A percentile compares a stretch with the other conserved stretches of the same genome.
Evolutionary conservation across 306 rosid species (phyloP).

Genomic region (Erythrophleum fordii): DNA sequence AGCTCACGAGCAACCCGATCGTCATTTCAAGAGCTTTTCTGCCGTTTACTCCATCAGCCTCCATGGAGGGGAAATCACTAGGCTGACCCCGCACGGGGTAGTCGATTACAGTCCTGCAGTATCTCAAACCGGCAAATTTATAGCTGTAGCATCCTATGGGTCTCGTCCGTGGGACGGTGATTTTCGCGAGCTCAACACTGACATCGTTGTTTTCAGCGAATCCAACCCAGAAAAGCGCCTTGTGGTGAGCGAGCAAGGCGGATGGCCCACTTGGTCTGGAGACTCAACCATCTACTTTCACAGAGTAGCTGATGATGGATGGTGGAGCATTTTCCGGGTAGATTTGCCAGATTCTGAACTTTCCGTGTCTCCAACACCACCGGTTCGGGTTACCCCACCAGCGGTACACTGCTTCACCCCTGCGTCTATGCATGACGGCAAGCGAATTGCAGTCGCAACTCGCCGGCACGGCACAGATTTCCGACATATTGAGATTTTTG

Average conservation of each 20-base stretch:
- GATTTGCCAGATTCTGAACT: constrained; percentile 41
- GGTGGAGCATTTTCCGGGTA: constrained; percentile 82
- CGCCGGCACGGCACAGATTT: constrained; percentile 50
- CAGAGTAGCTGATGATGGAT: constrained; percentile 66
- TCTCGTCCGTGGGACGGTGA: constrained; percentile 74
- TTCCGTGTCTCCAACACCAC: constrained; percentile 6
- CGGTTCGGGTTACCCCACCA: constrained; percentile 70
- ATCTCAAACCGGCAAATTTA: constrained; percentile 58
- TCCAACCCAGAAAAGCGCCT: constrained; percentile 47
- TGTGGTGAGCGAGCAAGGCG: constrained; percentile 57
- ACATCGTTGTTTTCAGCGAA: constrained; percentile 56
- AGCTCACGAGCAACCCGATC: constrained; percentile 55
- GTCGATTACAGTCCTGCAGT: constrained; percentile 79
- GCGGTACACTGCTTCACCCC: constrained; percentile 87
- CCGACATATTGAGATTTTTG: constrained; percentile 77
- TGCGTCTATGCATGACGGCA: constrained; percentile 65
- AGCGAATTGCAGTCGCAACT: constrained; percentile 70
- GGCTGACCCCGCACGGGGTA: constrained; percentile 59
- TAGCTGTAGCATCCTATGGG: constrained; percentile 83
- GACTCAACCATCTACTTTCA: constrained; percentile 74
- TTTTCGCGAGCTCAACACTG: constrained; percentile 63
- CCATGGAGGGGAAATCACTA: constrained; percentile 15
- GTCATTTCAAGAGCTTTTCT: constrained; percentile 53
- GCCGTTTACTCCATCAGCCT: constrained; percentile 60
- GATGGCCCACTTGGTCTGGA: constrained; percentile 92